A percentile compares a stretch with the other conserved stretches of the same genome.
phyloP scores from a whole-genome alignment of 2,329 filamentous ascomycete genomes.

The Monilinia fructigena region DNA sequence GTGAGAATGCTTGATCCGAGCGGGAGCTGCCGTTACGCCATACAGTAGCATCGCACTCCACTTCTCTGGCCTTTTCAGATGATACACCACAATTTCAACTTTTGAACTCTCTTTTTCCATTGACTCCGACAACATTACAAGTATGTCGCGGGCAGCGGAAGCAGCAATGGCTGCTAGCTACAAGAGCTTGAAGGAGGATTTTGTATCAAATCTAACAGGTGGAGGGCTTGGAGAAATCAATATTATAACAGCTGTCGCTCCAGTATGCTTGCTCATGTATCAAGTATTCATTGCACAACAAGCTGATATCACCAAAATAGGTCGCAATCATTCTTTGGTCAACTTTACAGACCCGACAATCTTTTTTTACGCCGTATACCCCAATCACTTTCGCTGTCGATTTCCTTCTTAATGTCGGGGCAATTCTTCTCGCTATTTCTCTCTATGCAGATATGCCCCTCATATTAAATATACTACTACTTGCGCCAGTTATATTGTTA shows the following conservation, averaged over 20 bases:
- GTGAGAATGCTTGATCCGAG: conserved; percentile 9
- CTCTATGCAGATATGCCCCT: conserved; percentile 75
- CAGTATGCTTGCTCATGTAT: conserved; percentile 58
- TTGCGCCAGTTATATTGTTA: conserved; percentile 65
- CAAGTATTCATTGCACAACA: conserved; percentile 16
- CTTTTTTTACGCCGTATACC: conserved; percentile 77
- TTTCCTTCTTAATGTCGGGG: conserved; percentile 81
- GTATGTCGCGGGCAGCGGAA: conserved; percentile 38
- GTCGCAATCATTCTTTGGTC: conserved; percentile 84
- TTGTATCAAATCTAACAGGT: conserved; percentile 87
- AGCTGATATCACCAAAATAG: conserved; percentile 47
- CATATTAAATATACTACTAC: conserved; percentile 70
- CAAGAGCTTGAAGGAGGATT: conserved; percentile 91
- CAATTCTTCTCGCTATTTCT: conserved; percentile 80
- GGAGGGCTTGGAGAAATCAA: conserved; percentile 84
- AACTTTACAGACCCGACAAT: conserved; percentile 76
- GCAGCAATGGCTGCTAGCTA: conserved; percentile 57
- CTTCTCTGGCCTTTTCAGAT: conserved; percentile 13
- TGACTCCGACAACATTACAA: neutral
- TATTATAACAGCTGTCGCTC: conserved; percentile 77
- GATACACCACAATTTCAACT: neutral
- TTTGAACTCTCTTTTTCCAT: neutral
- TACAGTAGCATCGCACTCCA: neutral
- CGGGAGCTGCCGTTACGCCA: neutral
- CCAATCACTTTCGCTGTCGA: conserved; percentile 69